These are phyloP conservation scores for Paraconiothyrium brasiliense DNA, from an alignment of 2,329 filamentous ascomycete genomes.

Conservation along the genomic window DNA sequence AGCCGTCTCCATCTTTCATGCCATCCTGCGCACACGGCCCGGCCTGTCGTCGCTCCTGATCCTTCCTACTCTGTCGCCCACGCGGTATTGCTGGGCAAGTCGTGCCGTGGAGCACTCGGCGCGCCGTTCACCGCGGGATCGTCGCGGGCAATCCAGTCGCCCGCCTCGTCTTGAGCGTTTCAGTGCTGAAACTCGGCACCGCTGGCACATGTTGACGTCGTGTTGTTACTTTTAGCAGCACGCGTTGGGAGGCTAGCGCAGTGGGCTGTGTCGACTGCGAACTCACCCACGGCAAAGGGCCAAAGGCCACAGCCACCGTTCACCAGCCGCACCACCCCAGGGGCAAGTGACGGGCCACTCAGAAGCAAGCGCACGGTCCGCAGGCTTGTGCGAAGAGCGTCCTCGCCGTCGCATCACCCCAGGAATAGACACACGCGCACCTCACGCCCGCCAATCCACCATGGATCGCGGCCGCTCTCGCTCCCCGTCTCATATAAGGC, in stretches of 20 bases:
- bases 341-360: slow-evolving; percentile 9
- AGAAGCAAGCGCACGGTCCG: slow-evolving; percentile 6
- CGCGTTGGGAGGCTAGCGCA: slow-evolving; percentile 3
- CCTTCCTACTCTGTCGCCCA: slow-evolving; percentile 6
- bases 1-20: background rate
- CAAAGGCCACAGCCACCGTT: background rate
- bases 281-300: background rate
- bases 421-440: slow-evolving; percentile 15
- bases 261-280: slow-evolving; percentile 9
- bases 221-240: slow-evolving; percentile 14
- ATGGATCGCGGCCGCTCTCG: slow-evolving; percentile 70
- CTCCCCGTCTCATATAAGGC: slow-evolving; percentile 72
- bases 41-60: background rate
- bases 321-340: background rate
- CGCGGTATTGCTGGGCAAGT: background rate
- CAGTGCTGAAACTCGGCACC: slow-evolving; percentile 13
- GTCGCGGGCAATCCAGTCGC: slow-evolving; percentile 1
- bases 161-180: slow-evolving; percentile 4
- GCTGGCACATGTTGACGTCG: slow-evolving; percentile 8
- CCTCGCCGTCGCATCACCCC: slow-evolving; percentile 20
- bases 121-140: slow-evolving; percentile 1
- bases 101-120: background rate
- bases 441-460: slow-evolving; percentile 25
- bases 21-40: background rate
- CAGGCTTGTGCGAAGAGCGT: slow-evolving; percentile 31